phyloP scores from a whole-genome alignment of 1,284 basidiomycete genomes.

The Sutorius eximius region DNA sequence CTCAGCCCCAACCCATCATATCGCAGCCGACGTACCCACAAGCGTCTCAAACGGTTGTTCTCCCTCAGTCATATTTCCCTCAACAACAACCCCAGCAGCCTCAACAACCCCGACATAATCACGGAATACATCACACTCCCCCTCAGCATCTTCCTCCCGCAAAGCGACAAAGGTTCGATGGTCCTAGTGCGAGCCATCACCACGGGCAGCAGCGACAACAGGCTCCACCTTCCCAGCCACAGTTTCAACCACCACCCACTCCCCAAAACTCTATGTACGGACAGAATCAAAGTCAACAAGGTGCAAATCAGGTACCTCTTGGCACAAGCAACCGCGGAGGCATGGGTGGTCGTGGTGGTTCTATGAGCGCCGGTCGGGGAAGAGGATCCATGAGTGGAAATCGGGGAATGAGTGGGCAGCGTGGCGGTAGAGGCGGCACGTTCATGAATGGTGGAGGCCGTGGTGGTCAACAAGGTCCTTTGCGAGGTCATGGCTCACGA shows the following conservation, averaged over 20 bases:
- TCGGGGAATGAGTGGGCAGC: conserved; percentile 39
- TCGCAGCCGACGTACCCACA: conserved; percentile 39
- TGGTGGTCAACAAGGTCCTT: conserved; percentile 35
- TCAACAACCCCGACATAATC: conserved; percentile 47
- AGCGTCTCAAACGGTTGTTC: conserved; percentile 36
- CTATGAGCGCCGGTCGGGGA: conserved; percentile 41
- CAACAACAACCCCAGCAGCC: conserved; percentile 48
- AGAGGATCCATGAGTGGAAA: conserved; percentile 47
- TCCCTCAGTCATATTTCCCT: conserved; percentile 42
- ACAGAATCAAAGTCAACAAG: conserved; percentile 39
- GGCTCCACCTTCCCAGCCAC: conserved; percentile 34
- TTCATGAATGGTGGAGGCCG: conserved; percentile 40
- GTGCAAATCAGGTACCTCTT: conserved; percentile 45
- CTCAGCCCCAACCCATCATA: conserved; percentile 54
- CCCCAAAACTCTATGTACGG: conserved; percentile 48
- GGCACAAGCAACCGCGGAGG: conserved; percentile 44
- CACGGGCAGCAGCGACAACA: conserved; percentile 40
- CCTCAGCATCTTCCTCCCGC: conserved; percentile 75
- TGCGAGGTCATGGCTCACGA: conserved; percentile 62
- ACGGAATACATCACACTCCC: conserved; percentile 58
- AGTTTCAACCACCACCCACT: conserved; percentile 49
- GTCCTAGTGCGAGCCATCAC: conserved; percentile 55
- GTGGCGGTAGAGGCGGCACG: conserved; percentile 40
- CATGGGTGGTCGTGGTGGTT: conserved; percentile 34
- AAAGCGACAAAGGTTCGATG: conserved; percentile 84